Evolutionary conservation across 495 filamentous ascomycete genomes (phyloP), one percentile per base, ranked within the genome.

Genomic region (Haplographium delicatum): DNA sequence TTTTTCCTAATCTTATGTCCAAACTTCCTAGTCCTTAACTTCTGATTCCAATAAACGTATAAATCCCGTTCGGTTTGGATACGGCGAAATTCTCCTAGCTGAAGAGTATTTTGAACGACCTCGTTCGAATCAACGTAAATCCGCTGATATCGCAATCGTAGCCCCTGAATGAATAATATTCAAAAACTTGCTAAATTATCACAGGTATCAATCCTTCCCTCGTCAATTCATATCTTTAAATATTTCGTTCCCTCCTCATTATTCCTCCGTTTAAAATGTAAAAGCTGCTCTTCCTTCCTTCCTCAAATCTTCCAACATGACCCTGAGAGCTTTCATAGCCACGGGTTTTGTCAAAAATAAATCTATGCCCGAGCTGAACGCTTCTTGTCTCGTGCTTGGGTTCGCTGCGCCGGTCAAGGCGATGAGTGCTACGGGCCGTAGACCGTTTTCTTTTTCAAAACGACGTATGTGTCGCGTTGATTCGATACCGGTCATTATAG

Each of bases 281-380:
- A 53, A 33, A 18, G 7, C 35, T 5, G 24, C 47, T 26, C 50
- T 31, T 33, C 58, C 58, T 20, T 58, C 48, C 28, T 20, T 50
- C 48, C 39, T 47, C 42, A 62, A 43, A 37, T 62, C 53, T 26
- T 62, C 60, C 48, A 62, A 20, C 50, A 62, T 59, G 3, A 37
- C 35, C 37, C 50, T 51, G 5, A 62, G 23, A 1, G 44, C 42
- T 24, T 51, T 56, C 57, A 74, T 60, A 50, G 65, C 63, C 24
- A 87, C 81, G 0, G 84, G 85, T 52, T 89, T 89, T 4, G 82
- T 86, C 48, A 88, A 59, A 57, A 85, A 88, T 37, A 85, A 56
- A 56, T 87, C 79, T 13, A 85, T 72, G 3, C 85, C 85, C 18
- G 75, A 78, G 8, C 72, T 70, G 50, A 84, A 70, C 0, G 84